These are phyloP conservation scores for Aspergillus arachidicola DNA, from an alignment of 2,329 filamentous ascomycete genomes.

Conservation along the genomic window DNA sequence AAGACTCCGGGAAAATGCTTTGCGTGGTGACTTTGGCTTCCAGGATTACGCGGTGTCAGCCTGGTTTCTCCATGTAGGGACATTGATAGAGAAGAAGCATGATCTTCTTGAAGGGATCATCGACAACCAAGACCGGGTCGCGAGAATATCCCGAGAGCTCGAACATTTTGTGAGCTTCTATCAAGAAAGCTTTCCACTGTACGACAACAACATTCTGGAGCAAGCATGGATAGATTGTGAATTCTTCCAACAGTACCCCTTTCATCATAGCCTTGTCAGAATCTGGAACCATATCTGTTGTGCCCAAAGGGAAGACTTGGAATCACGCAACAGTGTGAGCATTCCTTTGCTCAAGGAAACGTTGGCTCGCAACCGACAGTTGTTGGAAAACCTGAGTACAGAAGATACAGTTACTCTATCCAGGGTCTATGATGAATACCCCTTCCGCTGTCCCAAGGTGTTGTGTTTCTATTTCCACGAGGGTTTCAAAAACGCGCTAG, in stretches of 20 bases:
- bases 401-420: not conserved
- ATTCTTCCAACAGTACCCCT: conserved; percentile 4
- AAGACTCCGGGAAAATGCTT: not conserved
- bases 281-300: conserved; percentile 9
- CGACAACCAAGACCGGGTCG: not conserved
- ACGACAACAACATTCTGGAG: not conserved
- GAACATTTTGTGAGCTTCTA: conserved; percentile 6
- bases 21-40: conserved; percentile 3
- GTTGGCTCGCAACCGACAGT: not conserved
- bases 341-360: not conserved
- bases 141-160: not conserved
- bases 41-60: conserved; percentile 8
- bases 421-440: not conserved
- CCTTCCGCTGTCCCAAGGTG: conserved; percentile 5
- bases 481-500: not conserved
- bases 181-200: not conserved
- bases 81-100: conserved; percentile 1
- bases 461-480: conserved; percentile 9
- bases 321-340: not conserved
- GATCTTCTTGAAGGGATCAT: not conserved
- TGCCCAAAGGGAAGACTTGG: not conserved
- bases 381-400: not conserved
- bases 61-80: conserved; percentile 9
- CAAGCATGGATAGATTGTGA: not conserved
- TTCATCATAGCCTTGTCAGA: conserved; percentile 5